Conservation (phyloP, 345 rosid genomes). For the Punica granatum region DNA sequence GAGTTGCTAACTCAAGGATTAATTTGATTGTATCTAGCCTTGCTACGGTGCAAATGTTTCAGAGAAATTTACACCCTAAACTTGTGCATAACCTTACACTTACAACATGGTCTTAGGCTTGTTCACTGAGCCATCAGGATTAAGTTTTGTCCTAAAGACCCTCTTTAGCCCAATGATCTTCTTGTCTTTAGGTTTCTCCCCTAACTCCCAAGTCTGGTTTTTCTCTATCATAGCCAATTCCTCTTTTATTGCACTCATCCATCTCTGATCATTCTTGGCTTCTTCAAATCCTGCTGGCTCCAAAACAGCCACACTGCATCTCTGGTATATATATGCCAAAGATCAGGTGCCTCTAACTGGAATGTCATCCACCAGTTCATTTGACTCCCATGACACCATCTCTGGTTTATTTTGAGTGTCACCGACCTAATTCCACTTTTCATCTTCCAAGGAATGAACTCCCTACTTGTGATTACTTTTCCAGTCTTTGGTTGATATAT, state of each 20-base stretch:
- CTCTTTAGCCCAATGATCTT: slow-evolving; percentile 1
- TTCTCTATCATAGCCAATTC: neutral
- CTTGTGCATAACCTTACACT: slow-evolving; percentile 9
- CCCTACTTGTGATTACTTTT: slow-evolving; percentile 4
- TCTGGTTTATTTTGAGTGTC: neutral
- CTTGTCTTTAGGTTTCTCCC: neutral
- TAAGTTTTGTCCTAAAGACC: slow-evolving; percentile 1
- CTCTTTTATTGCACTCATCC: neutral
- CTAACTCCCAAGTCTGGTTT: too few relatives aligned
- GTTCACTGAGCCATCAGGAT: slow-evolving; percentile 7
- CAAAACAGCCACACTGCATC: too few relatives aligned
- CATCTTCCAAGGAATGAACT: neutral
- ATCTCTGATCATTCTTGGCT: neutral
- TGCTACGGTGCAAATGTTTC: slow-evolving; percentile 10
- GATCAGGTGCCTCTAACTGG: slow-evolving; percentile 8
- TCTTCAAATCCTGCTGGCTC: neutral
- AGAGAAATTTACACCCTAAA: neutral
- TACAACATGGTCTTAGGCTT: too few relatives aligned
- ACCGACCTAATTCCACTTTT: neutral
- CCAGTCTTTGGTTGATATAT: neutral
- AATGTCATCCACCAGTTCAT: too few relatives aligned
- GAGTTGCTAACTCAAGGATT: neutral
- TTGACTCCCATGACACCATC: neutral
- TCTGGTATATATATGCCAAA: slow-evolving; percentile 6
- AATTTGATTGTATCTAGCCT: neutral